Percentiles rank a stretch among this genome's conserved stretches.
Evolutionary conservation across 345 rosid genomes (phyloP).

Genomic region (Populus ilicifolia): DNA sequence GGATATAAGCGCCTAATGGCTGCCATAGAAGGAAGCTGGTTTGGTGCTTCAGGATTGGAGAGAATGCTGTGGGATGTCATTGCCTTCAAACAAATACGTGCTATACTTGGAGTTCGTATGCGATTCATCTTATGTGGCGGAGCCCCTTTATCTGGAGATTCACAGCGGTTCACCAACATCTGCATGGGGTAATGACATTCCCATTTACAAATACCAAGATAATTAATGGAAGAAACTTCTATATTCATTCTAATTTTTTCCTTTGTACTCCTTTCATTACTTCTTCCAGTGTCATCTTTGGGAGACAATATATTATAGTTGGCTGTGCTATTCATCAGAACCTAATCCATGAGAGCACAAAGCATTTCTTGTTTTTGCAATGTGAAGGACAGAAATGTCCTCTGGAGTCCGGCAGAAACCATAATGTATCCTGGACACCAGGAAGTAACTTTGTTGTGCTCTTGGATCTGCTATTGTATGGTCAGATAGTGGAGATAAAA

Average conservation of each 20-base stretch:
- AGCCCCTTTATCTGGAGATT: constrained; percentile 81
- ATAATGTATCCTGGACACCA: neutral
- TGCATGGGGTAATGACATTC: constrained; percentile 69
- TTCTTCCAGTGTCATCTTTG: neutral
- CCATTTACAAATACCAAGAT: constrained; percentile 1
- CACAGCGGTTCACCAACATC: constrained; percentile 84
- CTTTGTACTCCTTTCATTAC: no score
- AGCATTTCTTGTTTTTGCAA: no score
- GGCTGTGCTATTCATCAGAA: no score
- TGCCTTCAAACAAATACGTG: constrained; percentile 57
- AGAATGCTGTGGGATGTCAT: constrained; percentile 60
- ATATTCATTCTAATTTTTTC: no score
- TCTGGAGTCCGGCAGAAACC: neutral
- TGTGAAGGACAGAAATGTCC: no score
- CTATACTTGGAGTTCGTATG: constrained; percentile 73
- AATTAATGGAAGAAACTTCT: neutral
- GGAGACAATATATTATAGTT: neutral
- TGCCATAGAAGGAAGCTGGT: constrained; percentile 83
- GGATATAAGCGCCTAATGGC: constrained; percentile 64
- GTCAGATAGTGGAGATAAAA: neutral
- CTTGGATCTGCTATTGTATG: neutral
- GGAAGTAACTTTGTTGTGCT: neutral
- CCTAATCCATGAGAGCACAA: no score
- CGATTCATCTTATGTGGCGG: constrained; percentile 82
- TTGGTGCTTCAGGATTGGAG: constrained; percentile 94